Evolutionary conservation across 2,329 filamentous ascomycete species (phyloP).

Genomic region (Cladosporium phlei): DNA sequence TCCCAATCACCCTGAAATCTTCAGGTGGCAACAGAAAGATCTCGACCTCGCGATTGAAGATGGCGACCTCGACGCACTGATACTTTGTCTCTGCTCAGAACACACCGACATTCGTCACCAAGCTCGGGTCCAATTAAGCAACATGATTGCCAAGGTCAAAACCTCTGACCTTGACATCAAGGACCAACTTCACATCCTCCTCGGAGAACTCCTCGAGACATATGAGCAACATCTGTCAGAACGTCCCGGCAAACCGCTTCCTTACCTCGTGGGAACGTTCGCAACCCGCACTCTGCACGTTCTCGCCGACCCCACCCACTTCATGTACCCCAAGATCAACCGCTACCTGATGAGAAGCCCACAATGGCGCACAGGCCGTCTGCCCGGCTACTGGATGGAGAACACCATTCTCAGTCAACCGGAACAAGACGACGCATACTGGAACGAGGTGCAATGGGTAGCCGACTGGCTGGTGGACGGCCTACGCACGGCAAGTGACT

Average conservation of each 20-base stretch:
- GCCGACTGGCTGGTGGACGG: slow-evolving; percentile 65
- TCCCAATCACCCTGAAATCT: slow-evolving; percentile 44
- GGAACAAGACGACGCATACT: slow-evolving; percentile 66
- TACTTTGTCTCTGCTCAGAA: slow-evolving; percentile 70
- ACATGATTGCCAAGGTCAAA: slow-evolving; percentile 52
- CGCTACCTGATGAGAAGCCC: slow-evolving; percentile 74
- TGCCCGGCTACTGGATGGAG: slow-evolving; percentile 58
- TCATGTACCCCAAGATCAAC: slow-evolving; percentile 82
- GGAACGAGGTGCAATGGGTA: slow-evolving; percentile 70
- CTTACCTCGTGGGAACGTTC: slow-evolving; percentile 72
- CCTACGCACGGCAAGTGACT: slow-evolving; percentile 55
- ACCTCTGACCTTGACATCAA: slow-evolving; percentile 69
- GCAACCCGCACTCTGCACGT: slow-evolving; percentile 65
- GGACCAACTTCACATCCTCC: slow-evolving; percentile 71
- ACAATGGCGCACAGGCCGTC: slow-evolving; percentile 59
- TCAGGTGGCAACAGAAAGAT: slow-evolving; percentile 69
- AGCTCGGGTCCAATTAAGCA: slow-evolving; percentile 64
- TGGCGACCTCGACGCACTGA: slow-evolving; percentile 63
- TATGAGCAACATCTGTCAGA: slow-evolving; percentile 40
- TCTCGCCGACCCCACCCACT: slow-evolving; percentile 70
- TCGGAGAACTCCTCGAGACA: slow-evolving; percentile 77
- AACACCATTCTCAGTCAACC: slow-evolving; percentile 71
- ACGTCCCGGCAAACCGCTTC: slow-evolving; percentile 56
- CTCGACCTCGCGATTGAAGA: slow-evolving; percentile 75
- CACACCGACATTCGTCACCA: slow-evolving; percentile 74